These are phyloP conservation scores for Tetradesmus lagerheimii DNA, from an alignment of 139 green algal genomes.

Conservation along the genomic window DNA sequence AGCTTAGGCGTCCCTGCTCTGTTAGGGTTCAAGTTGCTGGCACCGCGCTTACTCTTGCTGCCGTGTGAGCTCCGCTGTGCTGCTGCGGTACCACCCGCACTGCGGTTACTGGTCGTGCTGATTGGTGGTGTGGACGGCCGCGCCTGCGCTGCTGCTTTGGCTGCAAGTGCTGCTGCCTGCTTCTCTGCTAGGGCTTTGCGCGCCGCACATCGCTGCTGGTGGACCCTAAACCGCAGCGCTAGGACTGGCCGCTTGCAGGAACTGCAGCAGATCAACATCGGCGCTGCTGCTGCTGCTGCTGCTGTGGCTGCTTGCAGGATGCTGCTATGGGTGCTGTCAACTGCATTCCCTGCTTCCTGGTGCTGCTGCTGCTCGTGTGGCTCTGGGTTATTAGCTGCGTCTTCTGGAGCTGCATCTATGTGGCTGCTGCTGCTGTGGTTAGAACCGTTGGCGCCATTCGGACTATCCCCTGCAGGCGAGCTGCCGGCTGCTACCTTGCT, in stretches of 20 bases:
- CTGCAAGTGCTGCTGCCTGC: constrained; percentile 22
- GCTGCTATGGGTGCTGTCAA: not conserved
- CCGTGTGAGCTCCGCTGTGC: not conserved
- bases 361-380: not conserved
- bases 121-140: constrained; percentile 18
- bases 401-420: not conserved
- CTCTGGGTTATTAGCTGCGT: not conserved
- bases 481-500: not conserved
- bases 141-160: constrained; percentile 12
- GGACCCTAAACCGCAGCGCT: not conserved
- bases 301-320: not conserved
- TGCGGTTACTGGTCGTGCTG: constrained; percentile 29
- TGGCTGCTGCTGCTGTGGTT: constrained; percentile 1
- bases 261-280: constrained; percentile 16
- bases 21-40: constrained; percentile 12
- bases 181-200: constrained; percentile 21
- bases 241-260: constrained; percentile 32
- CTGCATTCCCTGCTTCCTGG: not conserved
- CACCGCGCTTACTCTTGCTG: constrained; percentile 22
- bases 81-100: not conserved
- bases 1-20: not conserved
- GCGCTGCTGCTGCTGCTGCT: not conserved
- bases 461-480: not conserved
- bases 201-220: constrained; percentile 33
- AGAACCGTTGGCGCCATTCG: not conserved